phyloP scores from a whole-genome alignment of 2,329 filamentous ascomycete genomes.

The Exophiala sp. region DNA sequence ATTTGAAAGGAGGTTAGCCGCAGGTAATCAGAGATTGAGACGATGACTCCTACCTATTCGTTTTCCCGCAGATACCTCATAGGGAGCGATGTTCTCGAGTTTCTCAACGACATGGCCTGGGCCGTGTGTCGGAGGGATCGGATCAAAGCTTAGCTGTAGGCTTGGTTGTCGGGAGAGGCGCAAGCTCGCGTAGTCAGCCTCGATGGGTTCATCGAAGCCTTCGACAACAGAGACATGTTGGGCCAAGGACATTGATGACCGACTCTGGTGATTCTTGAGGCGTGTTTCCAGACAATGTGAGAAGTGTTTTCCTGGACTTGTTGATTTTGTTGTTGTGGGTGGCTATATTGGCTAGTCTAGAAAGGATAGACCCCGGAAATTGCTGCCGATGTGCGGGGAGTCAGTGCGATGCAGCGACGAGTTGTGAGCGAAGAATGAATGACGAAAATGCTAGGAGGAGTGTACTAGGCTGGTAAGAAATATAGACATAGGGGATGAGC shows the following conservation, averaged over 20 bases:
- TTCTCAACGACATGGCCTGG: conserved; percentile 35
- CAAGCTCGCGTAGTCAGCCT: conserved; percentile 21
- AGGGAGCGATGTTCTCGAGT: conserved; percentile 46
- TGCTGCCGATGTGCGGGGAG: too few relatives aligned
- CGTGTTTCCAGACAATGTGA: too few relatives aligned
- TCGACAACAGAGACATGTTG: conserved; percentile 52
- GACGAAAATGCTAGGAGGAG: too few relatives aligned
- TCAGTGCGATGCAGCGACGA: too few relatives aligned
- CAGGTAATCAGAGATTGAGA: neutral
- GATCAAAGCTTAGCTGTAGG: conserved; percentile 48
- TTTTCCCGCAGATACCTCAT: conserved; percentile 44
- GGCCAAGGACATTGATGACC: conserved; percentile 46
- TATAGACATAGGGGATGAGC: too few relatives aligned
- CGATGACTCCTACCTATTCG: conserved; percentile 32
- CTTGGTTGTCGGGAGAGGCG: conserved; percentile 30
- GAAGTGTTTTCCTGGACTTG: too few relatives aligned
- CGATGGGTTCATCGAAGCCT: conserved; percentile 45
- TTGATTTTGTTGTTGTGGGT: too few relatives aligned
- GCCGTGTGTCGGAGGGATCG: conserved; percentile 38
- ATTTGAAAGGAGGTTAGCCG: conserved; percentile 1
- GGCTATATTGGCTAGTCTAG: too few relatives aligned
- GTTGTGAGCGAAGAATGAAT: too few relatives aligned
- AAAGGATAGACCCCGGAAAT: too few relatives aligned
- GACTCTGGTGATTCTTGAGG: neutral
- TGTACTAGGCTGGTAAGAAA: too few relatives aligned